Conservation (phyloP, 2,329 filamentous ascomycete species). For the Trichoderma breve region DNA sequence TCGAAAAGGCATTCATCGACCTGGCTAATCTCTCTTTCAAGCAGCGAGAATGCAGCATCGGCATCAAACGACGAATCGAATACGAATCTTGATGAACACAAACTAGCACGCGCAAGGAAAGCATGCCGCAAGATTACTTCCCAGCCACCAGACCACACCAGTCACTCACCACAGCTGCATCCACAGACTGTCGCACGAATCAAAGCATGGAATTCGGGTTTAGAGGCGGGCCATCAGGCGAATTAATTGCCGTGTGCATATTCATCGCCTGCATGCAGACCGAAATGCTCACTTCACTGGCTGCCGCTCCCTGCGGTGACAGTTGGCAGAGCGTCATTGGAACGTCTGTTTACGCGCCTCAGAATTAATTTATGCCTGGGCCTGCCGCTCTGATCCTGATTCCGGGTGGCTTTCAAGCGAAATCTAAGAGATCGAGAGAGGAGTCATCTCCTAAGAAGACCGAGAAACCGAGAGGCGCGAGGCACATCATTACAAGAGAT, state of each 20-base stretch:
- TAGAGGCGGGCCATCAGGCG: not conserved
- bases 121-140: not conserved
- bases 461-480: not conserved
- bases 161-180: not conserved
- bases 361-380: not conserved
- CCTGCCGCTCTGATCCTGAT: not conserved
- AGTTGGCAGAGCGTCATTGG: conserved; percentile 15
- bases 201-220: not conserved
- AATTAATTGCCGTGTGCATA: conserved; percentile 5
- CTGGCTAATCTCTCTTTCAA: not conserved
- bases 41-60: not conserved
- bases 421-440: not conserved
- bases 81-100: not conserved
- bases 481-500: not conserved
- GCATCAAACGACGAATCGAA: not conserved
- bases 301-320: conserved; percentile 8
- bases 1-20: not conserved
- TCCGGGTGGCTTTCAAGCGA: not conserved
- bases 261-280: conserved; percentile 13
- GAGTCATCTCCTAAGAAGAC: not conserved
- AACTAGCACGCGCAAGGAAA: not conserved
- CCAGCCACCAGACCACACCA: not conserved
- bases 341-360: not conserved
- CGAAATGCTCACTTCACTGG: conserved; percentile 6
- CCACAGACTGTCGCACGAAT: conserved; percentile 1